phyloP scores from a whole-genome alignment of 177 flowering plant species.

The Vitis hybrid region DNA sequence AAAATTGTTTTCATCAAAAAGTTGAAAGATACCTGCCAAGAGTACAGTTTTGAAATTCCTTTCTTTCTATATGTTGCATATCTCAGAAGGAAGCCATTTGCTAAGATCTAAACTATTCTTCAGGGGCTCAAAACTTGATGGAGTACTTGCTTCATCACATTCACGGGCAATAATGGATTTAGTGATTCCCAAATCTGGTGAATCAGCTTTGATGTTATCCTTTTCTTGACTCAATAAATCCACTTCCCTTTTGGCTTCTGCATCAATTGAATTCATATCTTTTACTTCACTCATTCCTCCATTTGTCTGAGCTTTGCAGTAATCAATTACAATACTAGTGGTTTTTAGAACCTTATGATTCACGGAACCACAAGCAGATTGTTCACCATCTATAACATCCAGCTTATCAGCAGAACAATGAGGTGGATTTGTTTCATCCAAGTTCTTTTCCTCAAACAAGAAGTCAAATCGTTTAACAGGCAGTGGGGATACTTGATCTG shows the following conservation, averaged over 20 bases:
- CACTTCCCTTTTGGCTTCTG: conserved; percentile 16
- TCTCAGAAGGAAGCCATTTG: conserved; percentile 84
- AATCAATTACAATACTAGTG: conserved; percentile 9
- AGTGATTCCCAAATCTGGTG: conserved; percentile 23
- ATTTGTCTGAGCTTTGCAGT: conserved; percentile 13
- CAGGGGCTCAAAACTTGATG: conserved; percentile 53
- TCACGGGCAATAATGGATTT: conserved; percentile 15
- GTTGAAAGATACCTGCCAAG: conserved; percentile 82
- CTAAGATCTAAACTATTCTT: conserved; percentile 49
- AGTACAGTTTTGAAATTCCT: conserved; percentile 79
- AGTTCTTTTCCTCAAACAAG: conserved; percentile 49
- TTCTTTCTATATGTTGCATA: conserved; percentile 65
- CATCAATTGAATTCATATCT: conserved; percentile 15
- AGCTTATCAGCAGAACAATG: conserved; percentile 11
- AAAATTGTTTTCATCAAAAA: conserved; percentile 1
- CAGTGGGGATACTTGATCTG: conserved; percentile 53
- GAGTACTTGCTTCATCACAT: conserved; percentile 47
- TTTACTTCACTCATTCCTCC: conserved; percentile 16
- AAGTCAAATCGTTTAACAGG: conserved; percentile 93
- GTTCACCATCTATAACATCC: conserved; percentile 6
- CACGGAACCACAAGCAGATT: conserved; percentile 21
- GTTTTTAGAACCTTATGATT: conserved; percentile 12
- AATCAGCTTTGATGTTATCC: conserved; percentile 17
- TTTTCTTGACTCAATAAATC: conserved; percentile 18
- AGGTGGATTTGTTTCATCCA: conserved; percentile 21